phyloP scores from a whole-genome alignment of 768 basidiomycete species.

The Naganishia antarctica region DNA sequence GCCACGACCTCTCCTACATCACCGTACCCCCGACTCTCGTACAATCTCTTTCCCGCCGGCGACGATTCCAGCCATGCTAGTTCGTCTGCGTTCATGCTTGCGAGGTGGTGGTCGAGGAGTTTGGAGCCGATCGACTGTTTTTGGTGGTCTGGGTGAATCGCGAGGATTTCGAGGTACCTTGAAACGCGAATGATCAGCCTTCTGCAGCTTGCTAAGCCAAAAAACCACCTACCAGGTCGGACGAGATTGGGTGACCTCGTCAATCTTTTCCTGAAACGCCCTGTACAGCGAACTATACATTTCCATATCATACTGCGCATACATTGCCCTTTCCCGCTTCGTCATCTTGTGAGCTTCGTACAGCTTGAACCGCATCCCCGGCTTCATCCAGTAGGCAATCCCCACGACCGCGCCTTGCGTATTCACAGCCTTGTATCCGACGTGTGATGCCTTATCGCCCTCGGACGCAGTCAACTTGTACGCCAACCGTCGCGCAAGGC shows the following conservation, averaged over 20 bases:
- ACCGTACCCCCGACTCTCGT: conserved; percentile 23
- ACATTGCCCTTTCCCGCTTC: conserved; percentile 13
- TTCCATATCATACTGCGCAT: conserved; percentile 16
- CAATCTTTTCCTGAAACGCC: conserved; percentile 26
- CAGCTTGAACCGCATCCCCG: conserved; percentile 11
- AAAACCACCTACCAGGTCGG: conserved; percentile 1
- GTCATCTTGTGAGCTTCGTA: conserved; percentile 6
- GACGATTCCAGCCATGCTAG: conserved; percentile 26
- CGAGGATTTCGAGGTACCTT: conserved; percentile 29
- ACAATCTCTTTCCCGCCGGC: conserved; percentile 22
- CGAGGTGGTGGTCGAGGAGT: conserved; percentile 27
- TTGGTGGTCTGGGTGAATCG: conserved; percentile 24
- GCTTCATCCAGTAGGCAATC: conserved; percentile 25
- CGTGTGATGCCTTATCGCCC: background rate
- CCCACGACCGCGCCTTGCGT: conserved; percentile 16
- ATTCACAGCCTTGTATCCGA: conserved; percentile 19
- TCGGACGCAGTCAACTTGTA: conserved; percentile 8
- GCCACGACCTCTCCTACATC: conserved; percentile 23
- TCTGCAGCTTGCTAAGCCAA: too few relatives aligned
- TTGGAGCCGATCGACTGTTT: conserved; percentile 14
- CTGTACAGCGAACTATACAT: conserved; percentile 22
- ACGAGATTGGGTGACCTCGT: conserved; percentile 3
- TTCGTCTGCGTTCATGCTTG: conserved; percentile 1
- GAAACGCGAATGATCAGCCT: too few relatives aligned
- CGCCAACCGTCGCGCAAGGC: conserved; percentile 18